Conservation (phyloP, 768 basidiomycete species). For the Amanita muscaria region DNA sequence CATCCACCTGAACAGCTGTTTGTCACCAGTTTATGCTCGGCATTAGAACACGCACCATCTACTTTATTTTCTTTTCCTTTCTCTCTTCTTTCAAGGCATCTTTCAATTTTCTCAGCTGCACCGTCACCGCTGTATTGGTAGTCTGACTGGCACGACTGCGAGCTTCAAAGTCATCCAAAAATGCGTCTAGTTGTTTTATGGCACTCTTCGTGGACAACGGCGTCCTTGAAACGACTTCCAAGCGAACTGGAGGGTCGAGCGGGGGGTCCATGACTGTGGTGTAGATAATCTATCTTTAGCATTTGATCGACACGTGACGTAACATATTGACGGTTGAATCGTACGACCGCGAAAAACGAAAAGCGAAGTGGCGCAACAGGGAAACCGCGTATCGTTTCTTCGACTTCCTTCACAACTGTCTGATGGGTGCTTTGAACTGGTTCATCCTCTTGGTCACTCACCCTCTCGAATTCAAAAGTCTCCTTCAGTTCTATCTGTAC, state of each 20-base stretch:
- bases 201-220: conserved; percentile 32
- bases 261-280: conserved; percentile 35
- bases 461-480: conserved; percentile 74
- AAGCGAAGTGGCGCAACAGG: background rate
- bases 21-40: too few species aligned
- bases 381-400: background rate
- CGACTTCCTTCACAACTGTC: background rate
- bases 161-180: conserved; percentile 40
- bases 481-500: conserved; percentile 78
- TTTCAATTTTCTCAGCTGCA: conserved; percentile 50
- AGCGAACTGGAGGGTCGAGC: conserved; percentile 38
- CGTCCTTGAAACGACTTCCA: conserved; percentile 28
- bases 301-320: too few species aligned
- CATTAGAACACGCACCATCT: background rate
- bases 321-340: conserved; percentile 4
- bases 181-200: conserved; percentile 32
- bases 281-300: too few species aligned
- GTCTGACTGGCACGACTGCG: conserved; percentile 37
- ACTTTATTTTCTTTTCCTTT: conserved; percentile 12
- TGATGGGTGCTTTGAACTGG: conserved; percentile 57
- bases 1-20: too few species aligned
- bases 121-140: conserved; percentile 45
- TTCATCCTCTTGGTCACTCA: conserved; percentile 65
- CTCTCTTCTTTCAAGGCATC: conserved; percentile 45
- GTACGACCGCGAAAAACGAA: conserved; percentile 6